Evolutionary conservation across 345 rosid species (phyloP).

Genomic region (Euphorbia lathyris): DNA sequence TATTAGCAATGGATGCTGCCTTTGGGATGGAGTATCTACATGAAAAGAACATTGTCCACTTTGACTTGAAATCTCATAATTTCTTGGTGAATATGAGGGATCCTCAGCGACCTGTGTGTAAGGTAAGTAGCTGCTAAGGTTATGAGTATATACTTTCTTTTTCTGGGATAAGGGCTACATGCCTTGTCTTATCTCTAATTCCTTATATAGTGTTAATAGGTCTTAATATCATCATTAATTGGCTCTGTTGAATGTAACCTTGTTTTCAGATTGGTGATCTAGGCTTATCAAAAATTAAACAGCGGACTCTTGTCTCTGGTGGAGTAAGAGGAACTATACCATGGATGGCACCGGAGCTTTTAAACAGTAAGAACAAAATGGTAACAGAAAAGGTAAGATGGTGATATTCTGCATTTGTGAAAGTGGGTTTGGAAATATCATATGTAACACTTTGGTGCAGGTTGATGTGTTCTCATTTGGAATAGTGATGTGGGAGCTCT

Average conservation of each 20-base stretch:
- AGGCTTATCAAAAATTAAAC: conserved; percentile 47
- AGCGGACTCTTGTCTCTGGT: conserved; percentile 40
- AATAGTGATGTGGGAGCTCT: conserved; percentile 48
- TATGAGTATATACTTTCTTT: neutral
- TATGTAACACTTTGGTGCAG: conserved; percentile 9
- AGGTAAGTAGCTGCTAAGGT: conserved; percentile 28
- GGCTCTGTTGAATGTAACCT: neutral
- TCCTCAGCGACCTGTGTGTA: conserved; percentile 44
- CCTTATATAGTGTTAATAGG: neutral
- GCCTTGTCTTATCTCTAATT: neutral
- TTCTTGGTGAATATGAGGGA: conserved; percentile 42
- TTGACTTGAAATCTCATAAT: conserved; percentile 45
- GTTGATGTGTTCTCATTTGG: conserved; percentile 49
- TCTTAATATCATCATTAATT: neutral
- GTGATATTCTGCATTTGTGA: neutral
- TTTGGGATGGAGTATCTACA: conserved; percentile 51
- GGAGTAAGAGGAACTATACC: conserved; percentile 55
- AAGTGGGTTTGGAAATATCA: no score
- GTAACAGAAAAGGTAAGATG: conserved; percentile 47
- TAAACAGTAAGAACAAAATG: conserved; percentile 29
- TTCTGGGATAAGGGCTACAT: neutral
- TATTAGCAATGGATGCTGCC: conserved; percentile 49
- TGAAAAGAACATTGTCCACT: conserved; percentile 42
- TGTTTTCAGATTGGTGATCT: conserved; percentile 49
- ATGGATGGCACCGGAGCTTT: conserved; percentile 62